These are phyloP conservation scores for Pascua guehoae DNA, from an alignment of 1,284 basidiomycete genomes.

Conservation along the genomic window DNA sequence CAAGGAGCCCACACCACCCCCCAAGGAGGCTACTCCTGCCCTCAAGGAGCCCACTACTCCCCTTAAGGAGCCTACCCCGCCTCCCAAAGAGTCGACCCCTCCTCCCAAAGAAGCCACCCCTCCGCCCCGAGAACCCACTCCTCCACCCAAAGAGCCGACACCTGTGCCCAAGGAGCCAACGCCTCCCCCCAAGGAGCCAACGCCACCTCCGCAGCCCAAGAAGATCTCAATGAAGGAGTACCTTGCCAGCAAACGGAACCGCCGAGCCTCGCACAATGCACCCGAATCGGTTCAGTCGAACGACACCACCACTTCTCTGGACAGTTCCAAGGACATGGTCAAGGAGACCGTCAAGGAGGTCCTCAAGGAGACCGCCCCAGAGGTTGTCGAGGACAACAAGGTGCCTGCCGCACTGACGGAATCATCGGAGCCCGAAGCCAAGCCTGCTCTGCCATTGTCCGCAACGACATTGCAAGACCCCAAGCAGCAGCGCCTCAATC, in stretches of 20 bases:
- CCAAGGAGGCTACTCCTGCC: not conserved
- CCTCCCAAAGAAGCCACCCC: not conserved
- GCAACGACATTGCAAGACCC: not conserved
- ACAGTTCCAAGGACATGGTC: not conserved
- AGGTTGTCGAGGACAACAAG: not conserved
- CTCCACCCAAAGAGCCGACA: constrained; percentile 20
- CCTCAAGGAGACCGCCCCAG: not conserved
- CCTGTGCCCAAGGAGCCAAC: constrained; percentile 25
- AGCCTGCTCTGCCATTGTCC: not conserved
- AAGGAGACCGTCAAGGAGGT: not conserved
- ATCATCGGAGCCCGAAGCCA: not conserved
- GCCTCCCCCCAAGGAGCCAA: constrained; percentile 36
- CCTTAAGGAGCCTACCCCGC: constrained; percentile 20
- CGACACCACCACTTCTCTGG: not conserved
- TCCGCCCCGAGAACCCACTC: not conserved
- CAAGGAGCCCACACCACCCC: constrained; percentile 26
- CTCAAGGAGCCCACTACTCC: not conserved
- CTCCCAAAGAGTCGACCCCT: constrained; percentile 21
- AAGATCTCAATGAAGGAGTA: constrained; percentile 42
- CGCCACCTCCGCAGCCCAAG: constrained; percentile 29
- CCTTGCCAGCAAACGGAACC: constrained; percentile 36
- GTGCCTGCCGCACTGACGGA: not conserved
- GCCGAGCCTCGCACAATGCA: constrained; percentile 26
- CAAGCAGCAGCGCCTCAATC: constrained; percentile 21
- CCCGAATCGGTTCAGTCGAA: not conserved